A percentile compares a stretch with the other conserved stretches of the same genome.
phyloP scores from a whole-genome alignment of 331 rosid genomes.

The Cydonia oblonga region DNA sequence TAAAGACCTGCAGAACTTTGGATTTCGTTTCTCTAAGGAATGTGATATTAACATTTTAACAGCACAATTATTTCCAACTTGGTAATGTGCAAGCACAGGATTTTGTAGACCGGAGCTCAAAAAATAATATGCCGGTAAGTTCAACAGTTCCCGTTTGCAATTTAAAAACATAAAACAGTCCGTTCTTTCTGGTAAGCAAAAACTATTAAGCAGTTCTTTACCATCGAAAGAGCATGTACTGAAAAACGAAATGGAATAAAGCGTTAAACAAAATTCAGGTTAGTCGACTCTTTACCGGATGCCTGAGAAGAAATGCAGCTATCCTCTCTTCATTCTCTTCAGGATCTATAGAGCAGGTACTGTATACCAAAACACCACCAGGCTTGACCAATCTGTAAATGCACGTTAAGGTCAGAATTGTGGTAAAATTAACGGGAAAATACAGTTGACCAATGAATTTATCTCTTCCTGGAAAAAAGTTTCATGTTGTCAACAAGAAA shows the following conservation, averaged over 20 bases:
- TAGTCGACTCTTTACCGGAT: constrained; percentile 38
- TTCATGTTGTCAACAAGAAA: neutral
- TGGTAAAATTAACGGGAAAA: neutral
- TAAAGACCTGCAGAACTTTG: neutral
- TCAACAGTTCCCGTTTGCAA: neutral
- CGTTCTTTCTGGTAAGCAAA: no score
- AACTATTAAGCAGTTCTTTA: neutral
- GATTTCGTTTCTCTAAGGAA: neutral
- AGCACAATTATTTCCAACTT: neutral
- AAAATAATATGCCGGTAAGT: neutral
- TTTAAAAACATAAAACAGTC: no score
- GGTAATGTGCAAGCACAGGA: neutral
- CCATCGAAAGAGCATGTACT: neutral
- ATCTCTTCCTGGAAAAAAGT: neutral
- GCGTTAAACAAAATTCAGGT: neutral
- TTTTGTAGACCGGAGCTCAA: neutral
- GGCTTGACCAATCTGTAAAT: constrained; percentile 64
- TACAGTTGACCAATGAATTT: neutral
- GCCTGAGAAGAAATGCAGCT: constrained; percentile 65
- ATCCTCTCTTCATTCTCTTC: constrained; percentile 82
- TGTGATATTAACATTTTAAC: neutral
- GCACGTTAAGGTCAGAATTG: neutral
- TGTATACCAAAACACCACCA: constrained; percentile 68
- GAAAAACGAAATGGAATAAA: neutral
- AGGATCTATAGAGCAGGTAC: constrained; percentile 89